phyloP scores from a whole-genome alignment of 129 eudicot species.

The Lactuca saligna region DNA sequence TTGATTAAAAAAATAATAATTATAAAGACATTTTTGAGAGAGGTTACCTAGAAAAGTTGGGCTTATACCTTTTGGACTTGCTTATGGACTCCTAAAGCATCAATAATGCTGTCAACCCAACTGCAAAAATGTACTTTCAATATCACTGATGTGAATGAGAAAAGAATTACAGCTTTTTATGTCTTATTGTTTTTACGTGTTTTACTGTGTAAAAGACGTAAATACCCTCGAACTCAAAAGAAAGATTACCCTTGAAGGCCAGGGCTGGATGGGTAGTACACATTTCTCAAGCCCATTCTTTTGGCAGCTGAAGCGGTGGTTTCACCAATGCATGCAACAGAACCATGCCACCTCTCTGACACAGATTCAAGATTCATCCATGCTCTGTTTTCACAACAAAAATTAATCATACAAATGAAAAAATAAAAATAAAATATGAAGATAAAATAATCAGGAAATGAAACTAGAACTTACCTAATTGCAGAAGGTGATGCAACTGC shows the following conservation, averaged over 20 bases:
- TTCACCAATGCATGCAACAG: slow-evolving; percentile 90
- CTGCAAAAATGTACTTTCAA: slow-evolving; percentile 35
- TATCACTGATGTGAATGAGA: too few species aligned
- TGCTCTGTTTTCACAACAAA: slow-evolving; percentile 44
- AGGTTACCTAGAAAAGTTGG: slow-evolving; percentile 18
- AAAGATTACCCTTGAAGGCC: slow-evolving; percentile 77
- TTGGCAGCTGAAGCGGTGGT: slow-evolving; percentile 88
- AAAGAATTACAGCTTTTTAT: too few species aligned
- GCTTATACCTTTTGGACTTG: slow-evolving; percentile 56
- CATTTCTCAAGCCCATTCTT: slow-evolving; percentile 62
- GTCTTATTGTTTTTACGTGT: background rate
- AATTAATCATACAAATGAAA: background rate
- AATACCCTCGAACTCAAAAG: background rate
- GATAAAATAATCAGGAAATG: background rate
- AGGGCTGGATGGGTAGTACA: slow-evolving; percentile 70
- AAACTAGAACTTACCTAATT: slow-evolving; percentile 47
- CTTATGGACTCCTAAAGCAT: slow-evolving; percentile 60
- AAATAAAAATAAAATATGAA: background rate
- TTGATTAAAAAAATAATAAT: background rate
- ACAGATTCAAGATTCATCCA: slow-evolving; percentile 66
- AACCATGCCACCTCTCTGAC: slow-evolving; percentile 53
- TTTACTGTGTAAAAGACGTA: background rate
- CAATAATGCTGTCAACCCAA: slow-evolving; percentile 77
- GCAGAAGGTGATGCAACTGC: slow-evolving; percentile 99
- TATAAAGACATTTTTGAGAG: background rate